Conservation (phyloP, 164 flowering plant genomes). For the Hamamelis virginiana region DNA sequence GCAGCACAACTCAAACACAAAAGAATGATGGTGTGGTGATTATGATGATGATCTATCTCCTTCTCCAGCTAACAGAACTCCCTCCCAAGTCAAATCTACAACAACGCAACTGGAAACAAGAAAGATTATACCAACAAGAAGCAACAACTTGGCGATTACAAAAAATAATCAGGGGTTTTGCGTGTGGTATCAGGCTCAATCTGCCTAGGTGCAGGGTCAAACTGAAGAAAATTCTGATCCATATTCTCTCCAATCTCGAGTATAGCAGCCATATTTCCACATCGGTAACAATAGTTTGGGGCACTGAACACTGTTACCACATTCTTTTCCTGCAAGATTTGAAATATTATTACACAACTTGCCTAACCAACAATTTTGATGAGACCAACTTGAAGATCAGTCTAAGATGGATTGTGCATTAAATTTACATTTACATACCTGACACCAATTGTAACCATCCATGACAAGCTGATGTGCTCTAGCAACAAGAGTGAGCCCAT, state of each 20-base stretch:
- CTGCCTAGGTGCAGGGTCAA: slow-evolving; percentile 53
- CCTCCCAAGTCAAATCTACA: slow-evolving; percentile 32
- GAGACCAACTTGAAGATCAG: background rate
- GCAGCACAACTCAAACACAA: slow-evolving; percentile 3
- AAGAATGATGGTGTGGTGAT: slow-evolving; percentile 7
- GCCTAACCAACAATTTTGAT: background rate
- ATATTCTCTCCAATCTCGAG: slow-evolving; percentile 50
- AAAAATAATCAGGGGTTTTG: slow-evolving; percentile 52
- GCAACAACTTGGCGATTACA: slow-evolving; percentile 24
- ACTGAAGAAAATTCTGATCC: slow-evolving; percentile 51
- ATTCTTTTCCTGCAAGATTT: slow-evolving; percentile 38
- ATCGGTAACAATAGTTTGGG: slow-evolving; percentile 52
- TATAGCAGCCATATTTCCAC: slow-evolving; percentile 57
- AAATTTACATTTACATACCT: slow-evolving; percentile 23
- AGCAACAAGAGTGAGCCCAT: slow-evolving; percentile 42
- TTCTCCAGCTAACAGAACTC: background rate
- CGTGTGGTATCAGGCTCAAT: slow-evolving; percentile 49
- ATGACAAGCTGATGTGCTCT: slow-evolving; percentile 63
- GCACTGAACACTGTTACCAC: slow-evolving; percentile 55
- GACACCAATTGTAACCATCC: slow-evolving; percentile 63
- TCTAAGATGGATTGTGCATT: too few relatives aligned
- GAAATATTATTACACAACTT: background rate
- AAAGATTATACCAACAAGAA: slow-evolving; percentile 19
- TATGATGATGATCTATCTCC: slow-evolving; percentile 14
- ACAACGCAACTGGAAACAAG: slow-evolving; percentile 16